phyloP scores from a whole-genome alignment of 1,284 basidiomycete genomes.

The Ganoderma sp. region DNA sequence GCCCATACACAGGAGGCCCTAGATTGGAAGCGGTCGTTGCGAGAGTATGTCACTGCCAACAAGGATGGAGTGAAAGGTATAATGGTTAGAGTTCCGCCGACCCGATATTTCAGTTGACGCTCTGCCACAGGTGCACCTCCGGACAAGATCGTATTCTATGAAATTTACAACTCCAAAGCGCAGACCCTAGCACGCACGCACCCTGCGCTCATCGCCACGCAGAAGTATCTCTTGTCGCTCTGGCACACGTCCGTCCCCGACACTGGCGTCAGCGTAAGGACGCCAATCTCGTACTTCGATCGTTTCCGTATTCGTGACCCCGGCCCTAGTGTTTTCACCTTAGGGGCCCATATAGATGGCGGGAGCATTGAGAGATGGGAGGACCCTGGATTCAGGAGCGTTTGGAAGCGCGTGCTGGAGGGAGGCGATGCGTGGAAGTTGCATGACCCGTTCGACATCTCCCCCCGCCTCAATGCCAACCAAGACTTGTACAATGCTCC shows the following conservation, averaged over 20 bases:
- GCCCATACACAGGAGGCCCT: slow-evolving; percentile 56
- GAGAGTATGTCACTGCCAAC: slow-evolving; percentile 63
- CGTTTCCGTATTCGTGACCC: slow-evolving; percentile 76
- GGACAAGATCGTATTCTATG: slow-evolving; percentile 74
- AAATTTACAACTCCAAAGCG: slow-evolving; percentile 70
- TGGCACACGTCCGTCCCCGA: slow-evolving; percentile 56
- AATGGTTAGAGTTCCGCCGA: not conserved
- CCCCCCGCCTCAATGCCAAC: slow-evolving; percentile 56
- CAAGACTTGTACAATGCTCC: slow-evolving; percentile 62
- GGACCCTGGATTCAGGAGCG: slow-evolving; percentile 63
- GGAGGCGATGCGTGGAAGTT: slow-evolving; percentile 53
- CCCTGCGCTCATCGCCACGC: slow-evolving; percentile 55
- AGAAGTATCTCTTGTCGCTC: slow-evolving; percentile 61
- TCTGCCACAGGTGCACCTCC: slow-evolving; percentile 61
- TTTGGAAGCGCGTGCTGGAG: slow-evolving; percentile 61
- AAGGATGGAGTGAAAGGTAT: slow-evolving; percentile 54
- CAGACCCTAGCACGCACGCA: slow-evolving; percentile 66
- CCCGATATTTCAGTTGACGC: not conserved
- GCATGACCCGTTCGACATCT: slow-evolving; percentile 65
- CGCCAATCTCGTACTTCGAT: slow-evolving; percentile 78
- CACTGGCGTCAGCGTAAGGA: slow-evolving; percentile 55
- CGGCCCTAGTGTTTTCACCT: slow-evolving; percentile 64
- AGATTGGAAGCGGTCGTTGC: slow-evolving; percentile 63
- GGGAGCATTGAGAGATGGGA: slow-evolving; percentile 84
- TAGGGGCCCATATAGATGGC: slow-evolving; percentile 80